Base-by-base conservation (phyloP, 805 yeast species). In the Myxozyma monticola region DNA sequence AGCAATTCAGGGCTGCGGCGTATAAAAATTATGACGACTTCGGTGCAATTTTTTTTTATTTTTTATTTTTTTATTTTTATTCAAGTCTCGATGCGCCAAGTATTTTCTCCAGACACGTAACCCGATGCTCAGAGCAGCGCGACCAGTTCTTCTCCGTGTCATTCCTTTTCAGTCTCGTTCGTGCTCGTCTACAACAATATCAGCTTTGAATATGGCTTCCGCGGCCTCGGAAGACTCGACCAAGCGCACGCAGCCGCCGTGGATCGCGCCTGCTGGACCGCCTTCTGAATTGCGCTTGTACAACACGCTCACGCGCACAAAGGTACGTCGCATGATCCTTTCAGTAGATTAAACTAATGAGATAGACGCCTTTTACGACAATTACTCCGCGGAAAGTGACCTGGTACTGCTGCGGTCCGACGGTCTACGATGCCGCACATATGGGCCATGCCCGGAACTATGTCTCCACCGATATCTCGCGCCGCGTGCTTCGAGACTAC, bases 331-430 rank as follows among this genome's bases (percentile, higher is more conserved):
- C 14, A n/a, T 14, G 20, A n/a, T 14, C 15, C 15, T 9, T 33
- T 6, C 37, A 14, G 8, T 20, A n/a, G 12, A 17, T 21, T 26
- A 24, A 39, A 46, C 24, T 10, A 14, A 26, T 26, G 24, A 21
- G 17, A 17, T 28, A 55, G 61, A 49, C 56, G 10, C 55, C 56
- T 17, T 91, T 93, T 62, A 68, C 81, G n/a, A 95, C 98, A 1
- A 69, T 74, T 49, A 71, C 73, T 24, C 78, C 79, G 2, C 65
- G 65, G 30, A 78, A 79, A 53, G 85, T 93, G 42, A 78, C 89
- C 0, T 93, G 99, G 99, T 93, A 93, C 72, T 86, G 89, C 50
- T 93, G 99, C 77, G 99, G 99, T 4, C 99, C 99, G 10, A 93
- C 99, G 0, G 99, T 93, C 14, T 93, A 93, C 65, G 96, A 93